Conservation (phyloP, 129 eudicot genomes). For the Apium graveolens region DNA sequence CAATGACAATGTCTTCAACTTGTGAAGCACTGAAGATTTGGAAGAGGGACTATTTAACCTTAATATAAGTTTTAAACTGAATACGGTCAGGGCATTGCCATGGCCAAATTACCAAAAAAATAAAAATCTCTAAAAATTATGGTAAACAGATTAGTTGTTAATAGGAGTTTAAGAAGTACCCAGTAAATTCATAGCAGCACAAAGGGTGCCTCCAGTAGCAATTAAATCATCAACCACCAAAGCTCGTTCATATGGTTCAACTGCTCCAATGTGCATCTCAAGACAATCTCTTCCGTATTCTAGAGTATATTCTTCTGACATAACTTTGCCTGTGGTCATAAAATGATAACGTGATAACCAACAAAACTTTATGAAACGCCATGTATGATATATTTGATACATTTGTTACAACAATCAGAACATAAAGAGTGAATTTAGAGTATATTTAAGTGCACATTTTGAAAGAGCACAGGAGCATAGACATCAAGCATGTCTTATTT, state of each 20-base stretch:
- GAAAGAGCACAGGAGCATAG: not conserved
- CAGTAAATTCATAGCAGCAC: constrained; percentile 71
- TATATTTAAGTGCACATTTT: not conserved
- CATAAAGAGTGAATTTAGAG: not conserved
- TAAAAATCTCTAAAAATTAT: not conserved
- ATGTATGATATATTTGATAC: not conserved
- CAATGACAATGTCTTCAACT: not conserved
- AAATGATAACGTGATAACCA: not conserved
- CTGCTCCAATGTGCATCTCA: constrained; percentile 97
- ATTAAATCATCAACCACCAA: constrained; percentile 82
- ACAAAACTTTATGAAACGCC: not conserved
- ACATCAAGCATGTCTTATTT: not conserved
- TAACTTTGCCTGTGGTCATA: constrained; percentile 58
- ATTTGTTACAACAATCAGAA: not conserved
- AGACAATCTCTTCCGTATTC: constrained; percentile 90
- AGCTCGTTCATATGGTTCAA: constrained; percentile 67
- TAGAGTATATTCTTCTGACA: constrained; percentile 66
- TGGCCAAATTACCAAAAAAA: not conserved
- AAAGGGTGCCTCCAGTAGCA: constrained; percentile 91
- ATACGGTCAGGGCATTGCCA: not conserved
- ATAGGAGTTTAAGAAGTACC: constrained; percentile 30
- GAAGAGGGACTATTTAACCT: not conserved
- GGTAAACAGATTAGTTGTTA: not conserved
- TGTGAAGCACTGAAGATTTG: not conserved
- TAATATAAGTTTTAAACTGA: not conserved